Evolutionary conservation across 192 early-diverging fungal species (phyloP), one percentile per base, ranked within the genome.

Genomic region (Backusella liffmaniae): DNA sequence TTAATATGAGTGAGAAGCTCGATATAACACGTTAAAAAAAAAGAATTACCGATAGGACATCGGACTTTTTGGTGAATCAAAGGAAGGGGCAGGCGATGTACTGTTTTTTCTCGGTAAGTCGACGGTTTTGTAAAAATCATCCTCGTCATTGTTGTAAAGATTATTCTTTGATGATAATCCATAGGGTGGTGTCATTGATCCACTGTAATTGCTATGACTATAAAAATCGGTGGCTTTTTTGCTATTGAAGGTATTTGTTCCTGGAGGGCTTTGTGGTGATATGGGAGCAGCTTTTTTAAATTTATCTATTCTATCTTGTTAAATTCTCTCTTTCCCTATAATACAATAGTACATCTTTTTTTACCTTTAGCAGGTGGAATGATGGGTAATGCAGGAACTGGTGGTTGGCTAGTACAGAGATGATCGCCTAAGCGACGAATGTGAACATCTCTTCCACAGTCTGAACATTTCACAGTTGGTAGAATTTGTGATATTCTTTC

Each of bases 361-460:
- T 59, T 71, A 71, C 69, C 69, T 71, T 71, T 71, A 7, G 42
- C 26, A 16, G 69, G 36, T 23, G 79, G 71, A 67, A 76, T 35
- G 30, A 74, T 77, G 35, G 76, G 80, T 16, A 81, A 34, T 36
- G 76, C 18, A 66, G 88, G 88, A 49, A 90, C 82, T 12, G 84
- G 79, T 7, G 87, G 87, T 36, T 80, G 82, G 53, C 77, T 83
- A 7, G 84, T 75, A 66, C 88, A 90, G 16, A 88, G 70, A 79
- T 90, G 88, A 67, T 86, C 82, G 18, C 84, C 85, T 10, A 90
- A 70, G 18, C 70, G 68, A 30, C 84, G 78, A 49, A 90, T 84
- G 66, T 86, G 87, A 53, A 90, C 84, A 71, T 86, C 82, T 66
- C 81, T 67, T 23, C 87, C 88, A 84, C 88, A 90, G 77, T 88